Evolutionary conservation across 805 yeast species (phyloP).

Genomic region (Myxozyma vanderwaltii): DNA sequence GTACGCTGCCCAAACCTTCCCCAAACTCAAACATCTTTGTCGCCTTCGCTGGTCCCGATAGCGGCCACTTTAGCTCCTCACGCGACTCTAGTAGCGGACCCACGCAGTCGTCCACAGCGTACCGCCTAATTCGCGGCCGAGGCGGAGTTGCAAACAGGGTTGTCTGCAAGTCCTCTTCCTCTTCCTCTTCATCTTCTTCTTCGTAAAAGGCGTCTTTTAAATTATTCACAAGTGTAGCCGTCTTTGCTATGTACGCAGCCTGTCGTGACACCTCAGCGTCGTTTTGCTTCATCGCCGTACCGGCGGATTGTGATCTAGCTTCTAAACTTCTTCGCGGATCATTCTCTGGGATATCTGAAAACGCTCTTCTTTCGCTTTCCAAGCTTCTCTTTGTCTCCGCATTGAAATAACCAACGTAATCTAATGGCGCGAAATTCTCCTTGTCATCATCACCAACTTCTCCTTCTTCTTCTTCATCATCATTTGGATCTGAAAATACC

Average conservation of each 20-base stretch:
- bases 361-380: constrained; percentile 4
- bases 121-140: constrained; percentile 28
- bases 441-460: constrained; percentile 20
- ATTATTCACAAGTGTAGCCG: neutral
- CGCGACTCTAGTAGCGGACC: constrained; percentile 24
- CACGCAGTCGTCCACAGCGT: constrained; percentile 19
- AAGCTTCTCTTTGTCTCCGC: neutral
- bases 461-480: neutral
- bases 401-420: neutral
- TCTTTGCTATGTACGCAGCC: neutral
- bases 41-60: constrained; percentile 25
- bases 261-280: neutral
- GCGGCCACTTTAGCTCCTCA: constrained; percentile 19
- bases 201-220: neutral
- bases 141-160: constrained; percentile 25
- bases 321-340: constrained; percentile 27
- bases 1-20: constrained; percentile 6
- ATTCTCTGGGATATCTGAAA: constrained; percentile 13
- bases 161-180: constrained; percentile 4
- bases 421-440: constrained; percentile 16
- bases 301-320: neutral
- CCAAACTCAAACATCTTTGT: constrained; percentile 8
- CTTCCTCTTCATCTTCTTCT: constrained; percentile 12
- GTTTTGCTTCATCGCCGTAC: neutral
- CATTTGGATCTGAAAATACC: constrained; percentile 10